Conservation (phyloP, 2,329 filamentous ascomycete species). For the Calonectria naviculata region DNA sequence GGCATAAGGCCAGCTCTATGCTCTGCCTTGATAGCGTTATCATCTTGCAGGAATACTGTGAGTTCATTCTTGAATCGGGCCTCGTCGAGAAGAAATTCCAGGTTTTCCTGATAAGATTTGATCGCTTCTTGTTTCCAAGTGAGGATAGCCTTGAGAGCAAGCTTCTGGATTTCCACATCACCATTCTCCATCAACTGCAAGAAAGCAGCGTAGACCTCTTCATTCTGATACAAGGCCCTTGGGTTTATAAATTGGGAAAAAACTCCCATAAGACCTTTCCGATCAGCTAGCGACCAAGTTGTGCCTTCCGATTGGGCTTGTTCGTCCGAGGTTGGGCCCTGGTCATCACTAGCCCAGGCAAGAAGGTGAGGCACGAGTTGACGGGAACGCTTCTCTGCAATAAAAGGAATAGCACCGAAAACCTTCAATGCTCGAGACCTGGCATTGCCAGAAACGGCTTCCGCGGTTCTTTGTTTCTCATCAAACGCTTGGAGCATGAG, state of each 20-base stretch:
- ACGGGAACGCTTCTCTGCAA: conserved; percentile 89
- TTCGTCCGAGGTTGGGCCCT: conserved; percentile 47
- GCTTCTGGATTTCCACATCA: conserved; percentile 89
- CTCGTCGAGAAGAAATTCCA: conserved; percentile 90
- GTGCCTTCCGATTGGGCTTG: conserved; percentile 47
- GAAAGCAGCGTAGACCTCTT: conserved; percentile 81
- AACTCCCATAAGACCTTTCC: conserved; percentile 83
- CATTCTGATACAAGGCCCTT: conserved; percentile 80
- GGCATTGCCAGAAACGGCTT: conserved; percentile 65
- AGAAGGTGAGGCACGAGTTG: conserved; percentile 88
- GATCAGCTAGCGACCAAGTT: conserved; percentile 81
- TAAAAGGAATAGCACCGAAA: conserved; percentile 75
- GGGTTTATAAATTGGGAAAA: conserved; percentile 91
- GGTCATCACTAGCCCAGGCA: conserved; percentile 75
- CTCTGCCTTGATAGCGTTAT: conserved; percentile 76
- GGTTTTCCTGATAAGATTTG: conserved; percentile 82
- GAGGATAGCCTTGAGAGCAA: conserved; percentile 84
- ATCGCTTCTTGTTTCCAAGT: conserved; percentile 88
- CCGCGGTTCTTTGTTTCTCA: conserved; percentile 66
- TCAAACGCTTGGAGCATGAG: conserved; percentile 74
- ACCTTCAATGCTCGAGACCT: conserved; percentile 85
- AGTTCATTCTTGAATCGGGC: conserved; percentile 93
- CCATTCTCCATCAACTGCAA: conserved; percentile 85
- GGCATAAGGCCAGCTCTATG: conserved; percentile 84
- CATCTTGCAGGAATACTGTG: conserved; percentile 85